These are phyloP conservation scores for Kalmusia sp. DNA, from an alignment of 2,329 filamentous ascomycete genomes.

Conservation along the genomic window DNA sequence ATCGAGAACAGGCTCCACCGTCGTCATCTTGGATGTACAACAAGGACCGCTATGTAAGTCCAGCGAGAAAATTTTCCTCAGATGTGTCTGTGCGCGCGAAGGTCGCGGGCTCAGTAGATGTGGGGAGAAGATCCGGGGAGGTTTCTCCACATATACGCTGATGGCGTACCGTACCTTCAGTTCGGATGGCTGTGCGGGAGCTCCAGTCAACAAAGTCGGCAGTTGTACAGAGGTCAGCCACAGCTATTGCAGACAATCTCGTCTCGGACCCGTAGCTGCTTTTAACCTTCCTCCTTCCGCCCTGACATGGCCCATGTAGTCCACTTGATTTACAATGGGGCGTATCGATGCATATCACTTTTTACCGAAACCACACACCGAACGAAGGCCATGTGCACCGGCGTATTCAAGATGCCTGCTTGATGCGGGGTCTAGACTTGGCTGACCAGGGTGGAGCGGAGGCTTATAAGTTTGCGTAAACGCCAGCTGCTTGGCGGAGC, in stretches of 20 bases:
- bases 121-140: slow-evolving; percentile 34
- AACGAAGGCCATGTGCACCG: slow-evolving; percentile 18
- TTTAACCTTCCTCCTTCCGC: slow-evolving; percentile 19
- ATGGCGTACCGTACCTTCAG: neutral
- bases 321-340: slow-evolving; percentile 26
- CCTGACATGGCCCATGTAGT: slow-evolving; percentile 13
- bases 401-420: slow-evolving; percentile 22
- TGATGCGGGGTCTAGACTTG: slow-evolving; percentile 41
- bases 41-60: neutral
- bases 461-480: slow-evolving; percentile 19
- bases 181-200: slow-evolving; percentile 11
- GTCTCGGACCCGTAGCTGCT: slow-evolving; percentile 25
- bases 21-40: neutral
- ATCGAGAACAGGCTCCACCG: neutral
- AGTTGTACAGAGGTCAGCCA: slow-evolving; percentile 31
- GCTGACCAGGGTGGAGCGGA: slow-evolving; percentile 32
- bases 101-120: neutral
- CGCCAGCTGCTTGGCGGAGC: slow-evolving; percentile 21
- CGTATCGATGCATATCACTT: slow-evolving; percentile 15
- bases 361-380: slow-evolving; percentile 36
- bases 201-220: slow-evolving; percentile 31
- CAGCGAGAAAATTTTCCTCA: neutral
- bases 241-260: slow-evolving; percentile 7
- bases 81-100: neutral
- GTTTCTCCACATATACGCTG: slow-evolving; percentile 32